Conservation (phyloP, 2,329 filamentous ascomycete species). For the Diplodia seriata region DNA sequence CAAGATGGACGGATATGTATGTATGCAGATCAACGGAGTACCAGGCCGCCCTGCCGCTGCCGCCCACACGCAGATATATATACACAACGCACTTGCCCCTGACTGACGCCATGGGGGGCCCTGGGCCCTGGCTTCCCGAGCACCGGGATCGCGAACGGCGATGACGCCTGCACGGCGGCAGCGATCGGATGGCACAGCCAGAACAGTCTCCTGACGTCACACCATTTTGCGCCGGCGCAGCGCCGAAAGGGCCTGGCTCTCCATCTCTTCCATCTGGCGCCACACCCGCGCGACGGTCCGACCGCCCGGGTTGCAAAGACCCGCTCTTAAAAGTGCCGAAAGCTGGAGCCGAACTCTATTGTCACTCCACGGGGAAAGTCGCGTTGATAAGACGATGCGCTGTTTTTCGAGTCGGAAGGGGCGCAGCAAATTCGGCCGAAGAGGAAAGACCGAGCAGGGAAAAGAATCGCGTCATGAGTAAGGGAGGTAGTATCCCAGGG, state of each 20-base stretch:
- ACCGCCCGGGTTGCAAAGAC: neutral
- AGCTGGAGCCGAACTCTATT: constrained; percentile 24
- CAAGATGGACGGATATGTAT: constrained; percentile 4
- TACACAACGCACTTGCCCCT: neutral
- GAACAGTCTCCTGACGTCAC: constrained; percentile 12
- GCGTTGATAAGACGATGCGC: neutral
- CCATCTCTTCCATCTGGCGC: neutral
- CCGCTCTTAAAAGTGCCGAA: constrained; percentile 16
- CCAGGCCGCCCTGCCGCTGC: neutral
- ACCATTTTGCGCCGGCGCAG: neutral
- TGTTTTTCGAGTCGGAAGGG: neutral
- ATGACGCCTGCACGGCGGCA: neutral
- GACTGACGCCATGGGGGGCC: neutral
- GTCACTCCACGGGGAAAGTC: constrained; percentile 17
- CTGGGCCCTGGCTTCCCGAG: neutral
- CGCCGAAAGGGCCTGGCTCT: neutral
- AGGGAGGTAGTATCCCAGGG: neutral
- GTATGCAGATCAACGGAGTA: constrained; percentile 2
- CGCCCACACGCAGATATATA: neutral
- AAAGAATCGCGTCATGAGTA: neutral
- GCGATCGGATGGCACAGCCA: neutral
- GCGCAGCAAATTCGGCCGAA: constrained; percentile 4
- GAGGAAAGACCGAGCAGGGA: neutral
- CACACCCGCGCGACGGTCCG: constrained; percentile 4
- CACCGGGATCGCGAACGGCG: neutral